Evolutionary conservation across 1,139 yeast species (phyloP).

Genomic region (Zygosaccharomyces pseudobailii): DNA sequence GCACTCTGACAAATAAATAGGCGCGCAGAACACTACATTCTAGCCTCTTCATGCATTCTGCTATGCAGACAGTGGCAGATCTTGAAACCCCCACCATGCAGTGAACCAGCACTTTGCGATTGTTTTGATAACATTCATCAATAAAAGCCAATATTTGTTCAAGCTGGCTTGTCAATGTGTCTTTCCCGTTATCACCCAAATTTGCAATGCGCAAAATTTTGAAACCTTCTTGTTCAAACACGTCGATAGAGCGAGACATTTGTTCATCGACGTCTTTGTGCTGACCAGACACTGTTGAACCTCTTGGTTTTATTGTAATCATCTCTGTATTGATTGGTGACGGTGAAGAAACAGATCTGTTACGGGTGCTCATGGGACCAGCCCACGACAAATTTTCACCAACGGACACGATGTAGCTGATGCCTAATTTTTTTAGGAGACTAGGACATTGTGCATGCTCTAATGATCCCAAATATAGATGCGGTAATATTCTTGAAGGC

Average conservation of each 20-base stretch:
- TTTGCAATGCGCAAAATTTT: slow-evolving; percentile 37
- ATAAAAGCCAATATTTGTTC: slow-evolving; percentile 42
- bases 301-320: not conserved
- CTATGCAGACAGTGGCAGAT: slow-evolving; percentile 85
- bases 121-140: slow-evolving; percentile 36
- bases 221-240: slow-evolving; percentile 33
- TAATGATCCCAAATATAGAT: slow-evolving; percentile 80
- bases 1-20: slow-evolving; percentile 73
- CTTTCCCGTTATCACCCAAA: slow-evolving; percentile 50
- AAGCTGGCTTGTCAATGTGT: slow-evolving; percentile 42
- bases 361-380: slow-evolving; percentile 12
- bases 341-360: slow-evolving; percentile 22
- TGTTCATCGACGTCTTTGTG: not conserved
- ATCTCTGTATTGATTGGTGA: slow-evolving; percentile 9
- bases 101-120: slow-evolving; percentile 64
- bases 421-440: slow-evolving; percentile 60
- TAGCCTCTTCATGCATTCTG: slow-evolving; percentile 76
- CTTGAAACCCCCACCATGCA: slow-evolving; percentile 91
- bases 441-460: slow-evolving; percentile 74
- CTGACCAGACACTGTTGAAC: slow-evolving; percentile 1
- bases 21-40: slow-evolving; percentile 65
- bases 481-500: slow-evolving; percentile 63
- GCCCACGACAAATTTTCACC: slow-evolving; percentile 76
- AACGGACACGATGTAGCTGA: slow-evolving; percentile 73
- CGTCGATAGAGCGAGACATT: slow-evolving; percentile 7